A percentile compares a stretch with the other conserved stretches of the same genome.
These are phyloP conservation scores for Cymodocea nodosa DNA, from an alignment of 116 monocot species.

Conservation along the genomic window DNA sequence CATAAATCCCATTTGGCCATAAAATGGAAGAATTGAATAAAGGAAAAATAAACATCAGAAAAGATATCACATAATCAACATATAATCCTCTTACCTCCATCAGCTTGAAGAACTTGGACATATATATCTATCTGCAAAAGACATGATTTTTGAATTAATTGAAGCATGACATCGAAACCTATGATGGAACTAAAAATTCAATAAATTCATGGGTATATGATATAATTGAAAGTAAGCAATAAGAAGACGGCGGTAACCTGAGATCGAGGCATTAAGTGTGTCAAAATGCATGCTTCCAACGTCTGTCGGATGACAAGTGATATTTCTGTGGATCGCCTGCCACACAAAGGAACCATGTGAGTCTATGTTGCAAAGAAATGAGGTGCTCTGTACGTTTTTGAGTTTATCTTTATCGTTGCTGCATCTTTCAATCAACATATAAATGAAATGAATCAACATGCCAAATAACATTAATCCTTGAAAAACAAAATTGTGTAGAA, in stretches of 20 bases:
- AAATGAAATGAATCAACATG: too few relatives aligned
- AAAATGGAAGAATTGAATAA: too few relatives aligned
- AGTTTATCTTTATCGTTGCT: too few relatives aligned
- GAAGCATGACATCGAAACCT: not conserved
- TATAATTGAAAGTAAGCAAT: not conserved
- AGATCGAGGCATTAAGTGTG: slow-evolving; percentile 83
- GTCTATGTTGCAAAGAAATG: too few relatives aligned
- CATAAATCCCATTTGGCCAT: too few relatives aligned
- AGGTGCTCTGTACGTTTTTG: too few relatives aligned
- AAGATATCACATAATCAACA: not conserved
- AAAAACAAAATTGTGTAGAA: too few relatives aligned
- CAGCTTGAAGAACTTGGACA: slow-evolving; percentile 98
- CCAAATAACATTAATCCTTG: too few relatives aligned
- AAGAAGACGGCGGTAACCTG: slow-evolving; percentile 27
- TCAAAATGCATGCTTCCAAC: slow-evolving; percentile 76
- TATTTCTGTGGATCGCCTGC: slow-evolving; percentile 90
- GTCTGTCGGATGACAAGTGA: slow-evolving; percentile 90
- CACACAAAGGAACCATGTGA: not conserved
- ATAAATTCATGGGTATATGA: not conserved
- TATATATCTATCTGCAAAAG: slow-evolving; percentile 82
- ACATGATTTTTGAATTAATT: not conserved
- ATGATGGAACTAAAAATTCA: not conserved
- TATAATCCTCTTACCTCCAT: slow-evolving; percentile 51
- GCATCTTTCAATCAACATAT: too few relatives aligned
- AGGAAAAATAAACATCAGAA: too few relatives aligned